Conservation (phyloP, 73 alveolate genomes). For the Blepharisma stoltei region DNA sequence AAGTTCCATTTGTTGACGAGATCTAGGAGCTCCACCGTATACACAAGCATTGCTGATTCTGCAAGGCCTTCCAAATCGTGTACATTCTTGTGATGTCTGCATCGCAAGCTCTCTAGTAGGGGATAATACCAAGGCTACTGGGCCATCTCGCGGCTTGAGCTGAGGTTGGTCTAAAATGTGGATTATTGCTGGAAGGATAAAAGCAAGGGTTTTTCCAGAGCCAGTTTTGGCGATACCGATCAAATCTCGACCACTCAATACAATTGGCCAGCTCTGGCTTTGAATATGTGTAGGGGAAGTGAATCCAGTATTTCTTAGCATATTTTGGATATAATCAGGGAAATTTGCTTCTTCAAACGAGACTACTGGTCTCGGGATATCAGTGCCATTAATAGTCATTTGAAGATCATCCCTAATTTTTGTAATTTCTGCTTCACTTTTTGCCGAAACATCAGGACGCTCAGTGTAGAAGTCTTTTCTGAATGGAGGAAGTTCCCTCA, state of each 20-base stretch:
- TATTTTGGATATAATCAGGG: neutral
- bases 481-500: neutral
- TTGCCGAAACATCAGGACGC: conserved; percentile 22
- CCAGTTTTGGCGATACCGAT: conserved; percentile 96
- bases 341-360: conserved; percentile 19
- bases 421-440: neutral
- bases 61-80: conserved; percentile 57
- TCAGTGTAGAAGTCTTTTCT: conserved; percentile 24
- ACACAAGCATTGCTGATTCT: conserved; percentile 66
- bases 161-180: conserved; percentile 80
- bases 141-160: conserved; percentile 84
- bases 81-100: conserved; percentile 55
- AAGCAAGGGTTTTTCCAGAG: conserved; percentile 93
- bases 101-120: conserved; percentile 96
- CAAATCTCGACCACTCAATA: conserved; percentile 88
- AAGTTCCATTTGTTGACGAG: conserved; percentile 55
- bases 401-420: conserved; percentile 6
- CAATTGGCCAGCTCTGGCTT: conserved; percentile 55
- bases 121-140: conserved; percentile 88
- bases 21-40: conserved; percentile 93
- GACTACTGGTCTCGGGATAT: neutral
- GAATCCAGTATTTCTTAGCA: neutral
- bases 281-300: neutral
- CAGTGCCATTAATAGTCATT: neutral
- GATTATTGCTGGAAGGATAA: conserved; percentile 83